A percentile compares a stretch with the other conserved stretches of the same genome.
phyloP scores from a whole-genome alignment of 2,329 filamentous ascomycete species.

The Neocatenulostroma microsporum region DNA sequence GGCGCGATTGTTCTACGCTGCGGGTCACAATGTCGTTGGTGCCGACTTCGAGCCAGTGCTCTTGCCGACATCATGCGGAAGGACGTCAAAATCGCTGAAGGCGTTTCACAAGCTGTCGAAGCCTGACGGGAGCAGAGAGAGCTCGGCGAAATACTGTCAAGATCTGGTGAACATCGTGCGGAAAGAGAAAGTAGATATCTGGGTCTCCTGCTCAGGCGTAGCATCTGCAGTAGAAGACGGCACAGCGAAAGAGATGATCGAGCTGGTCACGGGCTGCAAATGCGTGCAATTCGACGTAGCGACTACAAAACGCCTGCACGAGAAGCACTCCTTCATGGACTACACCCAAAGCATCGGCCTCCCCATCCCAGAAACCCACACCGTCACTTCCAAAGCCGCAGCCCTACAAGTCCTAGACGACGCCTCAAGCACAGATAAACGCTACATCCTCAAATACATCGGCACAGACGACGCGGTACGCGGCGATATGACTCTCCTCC shows the following conservation, averaged over 20 bases:
- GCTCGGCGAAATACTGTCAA: constrained; percentile 46
- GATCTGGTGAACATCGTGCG: constrained; percentile 52
- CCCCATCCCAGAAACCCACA: constrained; percentile 36
- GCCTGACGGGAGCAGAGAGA: constrained; percentile 26
- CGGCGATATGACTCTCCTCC: constrained; percentile 58
- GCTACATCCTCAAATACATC: constrained; percentile 61
- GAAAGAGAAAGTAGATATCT: constrained; percentile 57
- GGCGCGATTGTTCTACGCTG: constrained; percentile 55
- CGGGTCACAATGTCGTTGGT: constrained; percentile 63
- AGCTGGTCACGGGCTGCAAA: constrained; percentile 50
- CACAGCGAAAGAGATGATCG: constrained; percentile 53
- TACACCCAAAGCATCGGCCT: constrained; percentile 50
- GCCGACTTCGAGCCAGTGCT: constrained; percentile 52
- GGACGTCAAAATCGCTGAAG: constrained; percentile 51
- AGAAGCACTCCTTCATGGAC: constrained; percentile 58
- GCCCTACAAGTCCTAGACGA: constrained; percentile 47
- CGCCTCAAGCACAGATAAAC: constrained; percentile 27
- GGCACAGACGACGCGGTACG: constrained; percentile 54
- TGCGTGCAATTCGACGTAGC: constrained; percentile 56
- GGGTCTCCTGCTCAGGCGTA: constrained; percentile 67
- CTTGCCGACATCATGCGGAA: constrained; percentile 39
- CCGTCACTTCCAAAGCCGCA: constrained; percentile 47
- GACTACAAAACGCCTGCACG: constrained; percentile 52
- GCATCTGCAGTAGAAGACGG: constrained; percentile 60
- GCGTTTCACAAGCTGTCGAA: constrained; percentile 46